Conservation (phyloP, 768 basidiomycete genomes). For the Cystofilobasidium bisporidii region DNA sequence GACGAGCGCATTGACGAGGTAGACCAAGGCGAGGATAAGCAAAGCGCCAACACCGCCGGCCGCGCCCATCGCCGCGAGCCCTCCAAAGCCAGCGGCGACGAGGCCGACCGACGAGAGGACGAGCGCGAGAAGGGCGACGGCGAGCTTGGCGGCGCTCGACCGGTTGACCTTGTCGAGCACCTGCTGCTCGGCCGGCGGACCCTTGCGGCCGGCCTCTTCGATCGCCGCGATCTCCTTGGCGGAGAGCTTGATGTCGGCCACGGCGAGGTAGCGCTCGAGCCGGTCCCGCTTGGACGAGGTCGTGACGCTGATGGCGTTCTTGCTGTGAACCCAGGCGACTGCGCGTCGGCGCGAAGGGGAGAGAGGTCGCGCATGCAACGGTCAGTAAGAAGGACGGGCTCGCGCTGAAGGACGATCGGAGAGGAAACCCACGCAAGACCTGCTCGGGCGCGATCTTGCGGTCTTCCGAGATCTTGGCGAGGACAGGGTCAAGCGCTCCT, state of each 20-base stretch:
- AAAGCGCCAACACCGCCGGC: neutral
- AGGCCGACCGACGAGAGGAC: neutral
- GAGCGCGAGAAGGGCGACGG: neutral
- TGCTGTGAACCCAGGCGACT: constrained; percentile 59
- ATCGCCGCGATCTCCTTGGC: constrained; percentile 38
- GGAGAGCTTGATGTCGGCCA: constrained; percentile 49
- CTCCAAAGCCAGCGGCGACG: neutral
- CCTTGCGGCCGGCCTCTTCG: constrained; percentile 39
- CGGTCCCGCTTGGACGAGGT: constrained; percentile 49
- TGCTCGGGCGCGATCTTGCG: constrained; percentile 55
- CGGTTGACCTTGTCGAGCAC: neutral
- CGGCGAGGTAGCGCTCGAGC: constrained; percentile 58
- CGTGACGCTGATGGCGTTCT: constrained; percentile 45
- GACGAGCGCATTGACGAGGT: too few relatives aligned
- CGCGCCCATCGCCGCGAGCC: neutral
- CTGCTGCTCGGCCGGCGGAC: neutral
- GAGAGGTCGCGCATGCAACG: neutral
- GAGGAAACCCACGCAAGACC: constrained; percentile 42
- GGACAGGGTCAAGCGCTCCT: constrained; percentile 55
- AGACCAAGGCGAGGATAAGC: neutral
- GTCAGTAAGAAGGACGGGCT: too few relatives aligned
- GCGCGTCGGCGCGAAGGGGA: neutral
- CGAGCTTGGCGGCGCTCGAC: neutral
- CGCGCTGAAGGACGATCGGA: too few relatives aligned
- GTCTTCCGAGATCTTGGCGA: constrained; percentile 49